phyloP scores from a whole-genome alignment of 306 rosid genomes.

The Quercus cerris region DNA sequence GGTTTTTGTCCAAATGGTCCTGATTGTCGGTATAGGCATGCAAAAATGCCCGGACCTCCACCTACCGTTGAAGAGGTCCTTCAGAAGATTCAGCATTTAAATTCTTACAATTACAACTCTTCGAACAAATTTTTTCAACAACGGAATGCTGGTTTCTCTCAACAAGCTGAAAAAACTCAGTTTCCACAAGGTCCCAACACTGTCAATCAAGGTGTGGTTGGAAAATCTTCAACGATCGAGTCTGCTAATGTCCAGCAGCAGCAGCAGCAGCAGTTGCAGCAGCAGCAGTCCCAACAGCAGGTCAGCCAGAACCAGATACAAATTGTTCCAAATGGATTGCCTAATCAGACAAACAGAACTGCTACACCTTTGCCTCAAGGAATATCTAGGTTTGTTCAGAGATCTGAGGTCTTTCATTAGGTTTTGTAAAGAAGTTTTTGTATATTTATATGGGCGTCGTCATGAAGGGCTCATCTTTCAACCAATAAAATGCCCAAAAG shows the following conservation, averaged over 20 bases:
- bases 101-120: slow-evolving; percentile 64
- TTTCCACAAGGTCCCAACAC: slow-evolving; percentile 54
- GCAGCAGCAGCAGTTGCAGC: slow-evolving; percentile 80
- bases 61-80: slow-evolving; percentile 96
- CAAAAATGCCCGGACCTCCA: slow-evolving; percentile 92
- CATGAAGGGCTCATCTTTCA: slow-evolving; percentile 27
- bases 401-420: slow-evolving; percentile 65
- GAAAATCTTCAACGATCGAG: slow-evolving; percentile 68
- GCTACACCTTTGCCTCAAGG: slow-evolving; percentile 90
- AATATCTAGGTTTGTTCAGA: slow-evolving; percentile 97
- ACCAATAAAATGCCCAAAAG: slow-evolving; percentile 25
- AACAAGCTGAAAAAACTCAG: slow-evolving; percentile 78
- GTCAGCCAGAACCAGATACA: slow-evolving; percentile 58
- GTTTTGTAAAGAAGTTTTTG: slow-evolving; percentile 36
- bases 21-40: slow-evolving; percentile 97
- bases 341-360: slow-evolving; percentile 67
- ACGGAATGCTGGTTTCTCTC: slow-evolving; percentile 57
- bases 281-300: slow-evolving; percentile 72
- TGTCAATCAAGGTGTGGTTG: slow-evolving; percentile 53
- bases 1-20: slow-evolving; percentile 99
- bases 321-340: slow-evolving; percentile 61
- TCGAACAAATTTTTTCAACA: slow-evolving; percentile 73
- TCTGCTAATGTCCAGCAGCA: slow-evolving; percentile 79
- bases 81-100: slow-evolving; percentile 91
- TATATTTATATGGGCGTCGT: slow-evolving; percentile 35